Base-by-base conservation (phyloP, 2,329 filamentous ascomycete species). In the Sporothrix pallida region DNA sequence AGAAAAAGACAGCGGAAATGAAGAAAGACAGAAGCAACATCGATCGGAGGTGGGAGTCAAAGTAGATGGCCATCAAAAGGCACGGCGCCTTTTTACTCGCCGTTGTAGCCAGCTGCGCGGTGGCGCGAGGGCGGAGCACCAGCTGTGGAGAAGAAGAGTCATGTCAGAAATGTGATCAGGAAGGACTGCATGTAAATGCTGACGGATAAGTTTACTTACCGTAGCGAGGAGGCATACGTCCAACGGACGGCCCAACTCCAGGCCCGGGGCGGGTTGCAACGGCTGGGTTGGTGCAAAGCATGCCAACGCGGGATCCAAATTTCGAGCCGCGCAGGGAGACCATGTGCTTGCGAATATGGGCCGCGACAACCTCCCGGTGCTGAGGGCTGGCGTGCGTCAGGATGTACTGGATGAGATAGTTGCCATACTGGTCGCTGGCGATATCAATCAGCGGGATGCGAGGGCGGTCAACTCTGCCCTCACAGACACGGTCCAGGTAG, bases 271-370 rank as follows among this genome's bases (percentile, higher is more conserved):
- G 93, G 78, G 94, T 98, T 71, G 93, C 89, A 78, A 94, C 90
- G 67, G 93, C 94, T 52, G 95, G 95, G 82, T 98, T 98, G 84
- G 94, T 97, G 85, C 97, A 99, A 72, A 99, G 92, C 95, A 99
- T 98, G 46, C 96, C 96, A 76, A 99, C 96, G 74, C 96, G 93
- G 74, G 96, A 99, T 75, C 96, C 96, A 81, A 98, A 99, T 83
- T 99, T 99, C 80, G 96, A 98, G 73, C 96, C 96, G 75, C 96
- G 93, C 68, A 99, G 92, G 73, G 96, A 99, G 9, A 99, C 96
- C 96, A 99, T 99, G 83, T 99, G 96, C 88, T 98, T 98, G 78
- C 94, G 92, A 79, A 99, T 97, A 80, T 99, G 96, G 73, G 91
- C 91, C 67, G 95, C 94, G 77, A 99, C 96, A 77, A 97, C 86